Evolutionary conservation across 73 alveolate species (phyloP), one percentile per base, ranked within the genome.

Genomic region (Paramecium bursaria): DNA sequence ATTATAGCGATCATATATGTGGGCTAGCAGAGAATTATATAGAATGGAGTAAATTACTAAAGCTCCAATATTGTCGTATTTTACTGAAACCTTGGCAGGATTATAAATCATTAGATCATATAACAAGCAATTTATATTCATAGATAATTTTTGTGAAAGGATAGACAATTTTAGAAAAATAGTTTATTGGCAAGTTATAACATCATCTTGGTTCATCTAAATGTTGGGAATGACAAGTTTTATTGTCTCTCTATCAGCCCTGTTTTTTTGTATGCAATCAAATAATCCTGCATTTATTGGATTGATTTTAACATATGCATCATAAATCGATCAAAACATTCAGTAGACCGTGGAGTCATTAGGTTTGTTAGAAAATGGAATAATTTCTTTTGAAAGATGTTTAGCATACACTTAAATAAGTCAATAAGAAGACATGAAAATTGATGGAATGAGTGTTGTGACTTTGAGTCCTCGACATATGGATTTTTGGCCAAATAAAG

Each of bases 21-120:
- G 44, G 9, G 73, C 94, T 13, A 89, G 92, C 51, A 91, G 96
- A 76, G 99, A 96, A 85, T 90, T 91, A 48, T 82, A 90, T 46
- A 80, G 98, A 87, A 44, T 95, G 48, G 99, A 96, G 74, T 75
- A 95, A 5, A 88, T 94, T 23, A 87, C 97, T 4, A 88, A 92
- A 46, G 74, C 95, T 39, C 99, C 99, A 0, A 90, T 96, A 15
- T 46, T 96, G 35, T 91, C 92, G 80, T 87, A 82, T 88, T 85
- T 92, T 30, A 77, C 91, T 33, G 98, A 96, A 75, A 91, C 98
- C 6, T 86, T 92, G 5, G 51, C 91, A 3, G 99, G 99, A n/a
- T 91, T 89, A 1, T 73, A 91, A 10, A 92, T 96, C 4, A 90
- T 96, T 29, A 86, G 99, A 80, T 95, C 97, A 3, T 93, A 51